phyloP scores from a whole-genome alignment of 805 yeast species.

The Lachancea fermentati region DNA sequence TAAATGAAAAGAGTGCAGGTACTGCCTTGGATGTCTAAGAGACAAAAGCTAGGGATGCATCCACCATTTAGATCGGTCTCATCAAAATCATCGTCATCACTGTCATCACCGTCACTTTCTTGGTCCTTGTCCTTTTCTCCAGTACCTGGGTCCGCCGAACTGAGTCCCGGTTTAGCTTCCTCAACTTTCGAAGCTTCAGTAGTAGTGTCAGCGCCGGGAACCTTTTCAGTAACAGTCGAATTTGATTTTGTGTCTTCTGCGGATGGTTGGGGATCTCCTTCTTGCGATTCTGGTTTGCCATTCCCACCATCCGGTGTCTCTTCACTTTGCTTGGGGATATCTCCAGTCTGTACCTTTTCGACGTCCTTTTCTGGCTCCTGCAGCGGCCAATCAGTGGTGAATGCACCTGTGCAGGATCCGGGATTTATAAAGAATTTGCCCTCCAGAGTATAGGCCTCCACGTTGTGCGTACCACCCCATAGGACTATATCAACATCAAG shows the following conservation, averaged over 20 bases:
- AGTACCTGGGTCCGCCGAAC: background rate
- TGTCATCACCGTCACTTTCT: constrained; percentile 17
- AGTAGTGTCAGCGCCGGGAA: constrained; percentile 13
- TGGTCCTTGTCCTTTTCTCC: constrained; percentile 4
- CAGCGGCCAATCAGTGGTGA: constrained; percentile 56
- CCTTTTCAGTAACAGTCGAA: constrained; percentile 2
- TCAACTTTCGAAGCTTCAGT: constrained; percentile 11
- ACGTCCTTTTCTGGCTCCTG: constrained; percentile 41
- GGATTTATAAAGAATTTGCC: constrained; percentile 95
- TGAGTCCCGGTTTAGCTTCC: constrained; percentile 8
- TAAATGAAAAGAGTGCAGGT: constrained; percentile 80
- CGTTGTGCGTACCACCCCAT: constrained; percentile 91
- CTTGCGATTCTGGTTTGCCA: constrained; percentile 12
- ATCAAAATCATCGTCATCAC: constrained; percentile 19
- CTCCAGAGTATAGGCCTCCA: constrained; percentile 88
- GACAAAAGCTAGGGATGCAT: constrained; percentile 78
- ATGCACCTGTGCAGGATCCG: constrained; percentile 95
- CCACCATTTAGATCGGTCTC: constrained; percentile 30
- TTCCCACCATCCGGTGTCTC: constrained; percentile 19
- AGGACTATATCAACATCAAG: constrained; percentile 85
- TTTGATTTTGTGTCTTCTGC: constrained; percentile 10
- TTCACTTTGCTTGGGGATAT: constrained; percentile 27
- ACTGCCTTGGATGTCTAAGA: constrained; percentile 77
- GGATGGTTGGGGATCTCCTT: constrained; percentile 1
- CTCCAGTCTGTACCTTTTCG: constrained; percentile 28